Conservation (phyloP, 768 basidiomycete species). For the Cantharellus anzutake region DNA sequence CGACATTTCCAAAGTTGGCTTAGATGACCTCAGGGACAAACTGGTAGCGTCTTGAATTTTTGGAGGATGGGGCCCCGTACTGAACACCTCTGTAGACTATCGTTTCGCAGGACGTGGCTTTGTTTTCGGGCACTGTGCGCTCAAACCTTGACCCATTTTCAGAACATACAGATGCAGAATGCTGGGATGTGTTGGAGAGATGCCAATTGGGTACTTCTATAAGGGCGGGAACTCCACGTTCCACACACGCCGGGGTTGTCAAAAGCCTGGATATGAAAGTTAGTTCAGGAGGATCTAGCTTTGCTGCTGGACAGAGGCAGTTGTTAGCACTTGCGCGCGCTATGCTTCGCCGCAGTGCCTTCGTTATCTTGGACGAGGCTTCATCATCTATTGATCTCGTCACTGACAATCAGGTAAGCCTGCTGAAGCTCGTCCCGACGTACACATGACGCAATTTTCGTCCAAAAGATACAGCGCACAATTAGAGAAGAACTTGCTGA, state of each 20-base stretch:
- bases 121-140: conserved; percentile 54
- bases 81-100: conserved; percentile 30
- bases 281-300: conserved; percentile 35
- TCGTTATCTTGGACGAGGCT: conserved; percentile 63
- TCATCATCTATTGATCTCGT: conserved; percentile 55
- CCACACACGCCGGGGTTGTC: conserved; percentile 4
- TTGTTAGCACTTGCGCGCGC: conserved; percentile 53
- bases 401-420: conserved; percentile 42
- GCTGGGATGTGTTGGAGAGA: conserved; percentile 41
- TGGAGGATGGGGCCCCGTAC: background rate
- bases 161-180: conserved; percentile 38
- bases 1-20: conserved; percentile 44
- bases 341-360: conserved; percentile 37
- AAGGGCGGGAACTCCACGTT: conserved; percentile 6
- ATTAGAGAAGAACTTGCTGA: conserved; percentile 52
- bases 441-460: background rate
- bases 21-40: conserved; percentile 43
- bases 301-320: conserved; percentile 60
- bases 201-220: conserved; percentile 29
- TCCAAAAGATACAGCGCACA: conserved; percentile 38
- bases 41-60: conserved; percentile 25
- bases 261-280: conserved; percentile 40
- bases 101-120: conserved; percentile 53
- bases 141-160: conserved; percentile 56
- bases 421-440: conserved; percentile 13